Conservation (phyloP, 73 alveolate species). For the Uronychia binucleata region DNA sequence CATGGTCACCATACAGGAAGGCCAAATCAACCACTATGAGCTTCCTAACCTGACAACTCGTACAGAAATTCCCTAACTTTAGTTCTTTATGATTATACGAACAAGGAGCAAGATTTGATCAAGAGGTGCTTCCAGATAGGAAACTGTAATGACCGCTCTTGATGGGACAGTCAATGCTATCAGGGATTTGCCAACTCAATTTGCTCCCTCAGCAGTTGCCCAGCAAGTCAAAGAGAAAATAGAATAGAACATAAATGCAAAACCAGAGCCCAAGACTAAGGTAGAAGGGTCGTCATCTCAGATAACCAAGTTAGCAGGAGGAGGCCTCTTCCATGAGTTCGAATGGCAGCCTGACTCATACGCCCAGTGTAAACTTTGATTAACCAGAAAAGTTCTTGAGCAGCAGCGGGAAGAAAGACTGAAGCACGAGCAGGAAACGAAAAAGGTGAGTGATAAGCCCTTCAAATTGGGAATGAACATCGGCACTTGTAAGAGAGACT, state of each 20-base stretch:
- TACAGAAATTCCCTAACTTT: slow-evolving; percentile 3
- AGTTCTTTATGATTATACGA: slow-evolving; percentile 60
- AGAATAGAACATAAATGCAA: slow-evolving; percentile 16
- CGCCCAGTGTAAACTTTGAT: slow-evolving; percentile 12
- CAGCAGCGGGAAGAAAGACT: slow-evolving; percentile 34
- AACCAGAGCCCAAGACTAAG: background rate
- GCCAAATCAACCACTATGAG: slow-evolving; percentile 53
- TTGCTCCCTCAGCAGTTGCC: slow-evolving; percentile 34
- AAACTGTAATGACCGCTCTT: slow-evolving; percentile 20
- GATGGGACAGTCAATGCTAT: slow-evolving; percentile 6
- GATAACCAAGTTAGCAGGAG: slow-evolving; percentile 44
- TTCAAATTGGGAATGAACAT: slow-evolving; percentile 29
- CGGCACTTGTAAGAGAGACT: slow-evolving; percentile 13
- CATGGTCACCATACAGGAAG: background rate
- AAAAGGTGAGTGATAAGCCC: slow-evolving; percentile 28
- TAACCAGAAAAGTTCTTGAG: slow-evolving; percentile 8
- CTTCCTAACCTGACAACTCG: slow-evolving; percentile 60
- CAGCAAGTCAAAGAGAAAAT: slow-evolving; percentile 32
- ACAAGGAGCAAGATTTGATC: slow-evolving; percentile 58
- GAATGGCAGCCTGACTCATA: slow-evolving; percentile 73
- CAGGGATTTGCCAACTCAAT: slow-evolving; percentile 43
- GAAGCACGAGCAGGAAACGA: slow-evolving; percentile 2
- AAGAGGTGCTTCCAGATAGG: slow-evolving; percentile 60
- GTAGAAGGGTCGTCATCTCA: background rate
- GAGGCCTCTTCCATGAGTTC: slow-evolving; percentile 64